Percentiles rank a stretch among this genome's conserved stretches.
These are phyloP conservation scores for Drechslerella dactyloides DNA, from an alignment of 2,329 filamentous ascomycete genomes.

Conservation along the genomic window DNA sequence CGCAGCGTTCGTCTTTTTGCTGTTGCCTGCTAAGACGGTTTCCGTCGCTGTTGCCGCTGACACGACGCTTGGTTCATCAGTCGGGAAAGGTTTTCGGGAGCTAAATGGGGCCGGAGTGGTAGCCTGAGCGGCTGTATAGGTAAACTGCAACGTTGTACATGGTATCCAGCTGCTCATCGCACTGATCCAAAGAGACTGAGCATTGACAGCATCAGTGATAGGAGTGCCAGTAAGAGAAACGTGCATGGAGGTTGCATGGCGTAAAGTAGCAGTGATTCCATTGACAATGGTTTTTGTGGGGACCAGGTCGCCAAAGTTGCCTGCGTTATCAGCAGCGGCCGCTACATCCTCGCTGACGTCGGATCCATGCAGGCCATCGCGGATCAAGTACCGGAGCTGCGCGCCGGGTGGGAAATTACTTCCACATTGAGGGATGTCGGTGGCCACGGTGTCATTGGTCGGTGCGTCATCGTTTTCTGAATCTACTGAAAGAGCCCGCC, in stretches of 20 bases:
- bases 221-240: conserved; percentile 19
- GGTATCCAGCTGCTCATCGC: conserved; percentile 47
- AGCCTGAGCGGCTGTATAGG: conserved; percentile 10
- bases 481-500: conserved; percentile 58
- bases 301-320: conserved; percentile 10
- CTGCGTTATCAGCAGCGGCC: not conserved
- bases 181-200: conserved; percentile 40
- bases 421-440: conserved; percentile 49
- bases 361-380: conserved; percentile 52
- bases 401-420: conserved; percentile 14
- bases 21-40: not conserved
- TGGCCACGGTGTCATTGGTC: conserved; percentile 52
- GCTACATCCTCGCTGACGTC: conserved; percentile 47
- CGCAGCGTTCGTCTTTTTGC: conserved; percentile 14
- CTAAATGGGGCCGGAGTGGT: conserved; percentile 20
- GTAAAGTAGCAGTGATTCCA: conserved; percentile 13
- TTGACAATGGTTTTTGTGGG: conserved; percentile 29
- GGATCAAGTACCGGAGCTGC: conserved; percentile 51
- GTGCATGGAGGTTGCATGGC: not conserved
- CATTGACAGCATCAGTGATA: conserved; percentile 30
- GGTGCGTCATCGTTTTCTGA: conserved; percentile 56
- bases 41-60: not conserved
- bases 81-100: conserved; percentile 25
- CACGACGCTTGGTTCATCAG: not conserved
- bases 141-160: conserved; percentile 26